Conservation (phyloP, 2,329 filamentous ascomycete genomes). For the Juglanconis oblonga region DNA sequence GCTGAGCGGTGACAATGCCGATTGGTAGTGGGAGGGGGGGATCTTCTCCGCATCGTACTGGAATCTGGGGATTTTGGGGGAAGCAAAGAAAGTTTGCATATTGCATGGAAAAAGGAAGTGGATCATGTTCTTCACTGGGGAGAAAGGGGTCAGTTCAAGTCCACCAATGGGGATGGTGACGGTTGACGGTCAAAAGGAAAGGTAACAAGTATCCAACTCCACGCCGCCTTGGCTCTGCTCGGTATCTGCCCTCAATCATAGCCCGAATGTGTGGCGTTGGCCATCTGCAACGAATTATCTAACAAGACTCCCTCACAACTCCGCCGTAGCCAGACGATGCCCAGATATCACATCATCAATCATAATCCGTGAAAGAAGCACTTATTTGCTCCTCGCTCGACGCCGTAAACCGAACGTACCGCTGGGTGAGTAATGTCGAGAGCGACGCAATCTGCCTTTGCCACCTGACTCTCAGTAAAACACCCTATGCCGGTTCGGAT, state of each 20-base stretch:
- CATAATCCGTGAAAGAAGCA: background rate
- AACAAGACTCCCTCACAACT: background rate
- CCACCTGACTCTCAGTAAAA: background rate
- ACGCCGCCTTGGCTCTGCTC: background rate
- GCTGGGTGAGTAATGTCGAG: background rate
- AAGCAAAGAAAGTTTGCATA: background rate
- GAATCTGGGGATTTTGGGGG: conserved; percentile 4
- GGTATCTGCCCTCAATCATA: conserved; percentile 10
- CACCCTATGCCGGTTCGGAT: background rate
- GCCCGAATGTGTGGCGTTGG: background rate
- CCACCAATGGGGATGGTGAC: conserved; percentile 14
- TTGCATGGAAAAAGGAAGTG: background rate
- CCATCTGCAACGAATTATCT: too few relatives aligned
- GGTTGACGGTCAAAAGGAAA: background rate
- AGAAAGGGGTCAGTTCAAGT: background rate
- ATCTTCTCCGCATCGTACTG: background rate
- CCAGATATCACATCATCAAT: background rate
- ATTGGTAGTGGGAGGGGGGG: background rate
- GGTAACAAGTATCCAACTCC: background rate
- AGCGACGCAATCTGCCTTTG: background rate
- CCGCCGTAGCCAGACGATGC: background rate
- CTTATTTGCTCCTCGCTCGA: background rate
- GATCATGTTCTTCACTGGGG: background rate
- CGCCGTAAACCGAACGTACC: background rate
- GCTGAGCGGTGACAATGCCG: background rate